Conservation (phyloP, 805 yeast genomes). For the Wickerhamiella azymoides region DNA sequence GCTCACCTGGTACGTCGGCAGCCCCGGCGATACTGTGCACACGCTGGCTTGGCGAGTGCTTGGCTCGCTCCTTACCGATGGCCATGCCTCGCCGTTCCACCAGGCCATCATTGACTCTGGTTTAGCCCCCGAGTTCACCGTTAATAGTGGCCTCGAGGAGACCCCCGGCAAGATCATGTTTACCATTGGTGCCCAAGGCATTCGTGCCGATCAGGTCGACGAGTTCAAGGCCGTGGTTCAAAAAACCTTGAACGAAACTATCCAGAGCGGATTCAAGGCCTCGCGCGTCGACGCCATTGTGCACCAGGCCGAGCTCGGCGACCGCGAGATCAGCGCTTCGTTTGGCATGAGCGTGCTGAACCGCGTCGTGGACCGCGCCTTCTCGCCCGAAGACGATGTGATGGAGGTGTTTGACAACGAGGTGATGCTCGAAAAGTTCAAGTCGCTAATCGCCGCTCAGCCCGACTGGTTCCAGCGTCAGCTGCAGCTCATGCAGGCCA, state of each 20-base stretch:
- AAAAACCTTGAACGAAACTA: constrained; percentile 33
- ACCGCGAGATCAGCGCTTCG: constrained; percentile 77
- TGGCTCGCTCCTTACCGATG: constrained; percentile 63
- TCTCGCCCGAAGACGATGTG: constrained; percentile 60
- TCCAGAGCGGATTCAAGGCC: constrained; percentile 35
- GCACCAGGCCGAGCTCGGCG: constrained; percentile 71
- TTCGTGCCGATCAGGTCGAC: constrained; percentile 34
- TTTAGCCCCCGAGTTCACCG: constrained; percentile 70
- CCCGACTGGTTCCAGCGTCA: constrained; percentile 48
- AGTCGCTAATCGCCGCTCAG: constrained; percentile 39
- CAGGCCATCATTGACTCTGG: constrained; percentile 78
- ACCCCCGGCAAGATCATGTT: constrained; percentile 65
- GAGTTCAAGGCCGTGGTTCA: constrained; percentile 36
- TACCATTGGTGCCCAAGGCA: constrained; percentile 76
- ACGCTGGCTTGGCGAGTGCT: constrained; percentile 60
- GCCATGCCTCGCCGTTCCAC: constrained; percentile 84
- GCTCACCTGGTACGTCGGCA: constrained; percentile 77
- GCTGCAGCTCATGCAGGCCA: constrained; percentile 38
- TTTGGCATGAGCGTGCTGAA: constrained; percentile 72
- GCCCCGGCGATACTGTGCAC: constrained; percentile 52
- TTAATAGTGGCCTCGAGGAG: constrained; percentile 77
- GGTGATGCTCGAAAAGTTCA: constrained; percentile 43
- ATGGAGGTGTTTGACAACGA: constrained; percentile 55
- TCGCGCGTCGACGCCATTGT: constrained; percentile 69
- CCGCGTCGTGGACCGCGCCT: constrained; percentile 73